These are phyloP conservation scores for Irpex sp. DNA, from an alignment of 1,284 basidiomycete species.

Conservation along the genomic window DNA sequence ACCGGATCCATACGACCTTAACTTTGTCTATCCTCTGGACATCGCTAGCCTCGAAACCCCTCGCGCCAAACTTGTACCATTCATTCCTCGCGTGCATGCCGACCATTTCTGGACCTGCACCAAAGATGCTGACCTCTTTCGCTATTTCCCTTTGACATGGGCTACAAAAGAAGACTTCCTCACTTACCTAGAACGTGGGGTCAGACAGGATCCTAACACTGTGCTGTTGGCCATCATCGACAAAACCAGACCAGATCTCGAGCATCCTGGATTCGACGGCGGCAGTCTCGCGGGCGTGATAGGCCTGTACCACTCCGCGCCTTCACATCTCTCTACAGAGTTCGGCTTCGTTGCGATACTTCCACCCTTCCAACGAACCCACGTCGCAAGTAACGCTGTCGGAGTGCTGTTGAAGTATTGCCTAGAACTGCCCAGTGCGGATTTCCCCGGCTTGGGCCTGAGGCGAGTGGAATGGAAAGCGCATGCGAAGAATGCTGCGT, in stretches of 20 bases:
- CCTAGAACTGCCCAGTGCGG: constrained; percentile 43
- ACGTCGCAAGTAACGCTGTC: constrained; percentile 59
- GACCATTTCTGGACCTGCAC: constrained; percentile 12
- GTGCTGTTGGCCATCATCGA: constrained; percentile 25
- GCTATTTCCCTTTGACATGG: constrained; percentile 38
- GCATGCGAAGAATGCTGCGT: constrained; percentile 45
- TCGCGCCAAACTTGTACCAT: constrained; percentile 29
- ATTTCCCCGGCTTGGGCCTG: constrained; percentile 46
- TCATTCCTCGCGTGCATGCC: constrained; percentile 21
- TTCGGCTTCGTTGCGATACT: constrained; percentile 49
- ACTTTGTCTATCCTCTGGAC: constrained; percentile 32
- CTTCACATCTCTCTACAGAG: constrained; percentile 40
- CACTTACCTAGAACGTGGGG: constrained; percentile 13
- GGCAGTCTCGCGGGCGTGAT: constrained; percentile 40
- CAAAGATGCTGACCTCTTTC: constrained; percentile 26
- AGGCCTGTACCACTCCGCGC: constrained; percentile 35
- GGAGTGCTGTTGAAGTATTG: constrained; percentile 55
- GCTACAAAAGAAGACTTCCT: constrained; percentile 10
- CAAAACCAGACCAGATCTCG: constrained; percentile 19
- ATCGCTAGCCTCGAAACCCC: constrained; percentile 23
- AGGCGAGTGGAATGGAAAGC: constrained; percentile 66
- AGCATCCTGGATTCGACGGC: constrained; percentile 5
- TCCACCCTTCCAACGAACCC: constrained; percentile 60
- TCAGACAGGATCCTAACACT: constrained; percentile 12
- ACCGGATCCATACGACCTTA: constrained; percentile 28